phyloP scores from a whole-genome alignment of 495 filamentous ascomycete genomes.

The Gamarada debralockiae region DNA sequence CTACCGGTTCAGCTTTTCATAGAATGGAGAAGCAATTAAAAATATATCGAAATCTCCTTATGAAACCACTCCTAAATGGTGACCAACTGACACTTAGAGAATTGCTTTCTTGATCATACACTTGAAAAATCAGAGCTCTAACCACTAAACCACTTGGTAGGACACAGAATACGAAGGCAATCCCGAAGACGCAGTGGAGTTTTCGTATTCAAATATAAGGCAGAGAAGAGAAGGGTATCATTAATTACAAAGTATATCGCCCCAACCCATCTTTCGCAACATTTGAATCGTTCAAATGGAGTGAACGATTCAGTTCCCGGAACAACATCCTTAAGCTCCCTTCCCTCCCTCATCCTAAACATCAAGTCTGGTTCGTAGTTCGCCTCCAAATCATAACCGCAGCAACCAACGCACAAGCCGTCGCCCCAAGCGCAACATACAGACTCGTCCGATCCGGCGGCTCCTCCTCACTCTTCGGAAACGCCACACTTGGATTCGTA shows the following conservation, averaged over 20 bases:
- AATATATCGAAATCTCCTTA: too few relatives aligned
- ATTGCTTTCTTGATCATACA: too few relatives aligned
- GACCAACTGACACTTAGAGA: too few relatives aligned
- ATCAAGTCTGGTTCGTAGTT: constrained; percentile 28
- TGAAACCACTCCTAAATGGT: too few relatives aligned
- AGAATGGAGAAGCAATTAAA: too few relatives aligned
- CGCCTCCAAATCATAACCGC: constrained; percentile 66
- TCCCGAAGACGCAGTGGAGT: too few relatives aligned
- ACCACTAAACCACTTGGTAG: too few relatives aligned
- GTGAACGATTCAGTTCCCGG: not conserved
- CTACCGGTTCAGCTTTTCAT: too few relatives aligned
- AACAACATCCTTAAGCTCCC: not conserved
- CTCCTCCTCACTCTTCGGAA: constrained; percentile 82
- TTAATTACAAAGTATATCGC: constrained; percentile 10
- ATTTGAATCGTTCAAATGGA: not conserved
- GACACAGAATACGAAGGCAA: too few relatives aligned
- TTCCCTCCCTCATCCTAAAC: not conserved
- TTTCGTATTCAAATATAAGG: not conserved
- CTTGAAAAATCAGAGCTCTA: too few relatives aligned
- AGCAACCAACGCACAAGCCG: constrained; percentile 75
- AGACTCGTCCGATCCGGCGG: constrained; percentile 75
- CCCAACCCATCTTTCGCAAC: not conserved
- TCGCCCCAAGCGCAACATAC: constrained; percentile 80
- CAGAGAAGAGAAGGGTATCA: constrained; percentile 16
- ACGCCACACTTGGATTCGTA: constrained; percentile 79